A percentile compares a stretch with the other conserved stretches of the same genome.
Conservation (phyloP, 108 stramenopile genomes). For the Skeletonema marinoi region DNA sequence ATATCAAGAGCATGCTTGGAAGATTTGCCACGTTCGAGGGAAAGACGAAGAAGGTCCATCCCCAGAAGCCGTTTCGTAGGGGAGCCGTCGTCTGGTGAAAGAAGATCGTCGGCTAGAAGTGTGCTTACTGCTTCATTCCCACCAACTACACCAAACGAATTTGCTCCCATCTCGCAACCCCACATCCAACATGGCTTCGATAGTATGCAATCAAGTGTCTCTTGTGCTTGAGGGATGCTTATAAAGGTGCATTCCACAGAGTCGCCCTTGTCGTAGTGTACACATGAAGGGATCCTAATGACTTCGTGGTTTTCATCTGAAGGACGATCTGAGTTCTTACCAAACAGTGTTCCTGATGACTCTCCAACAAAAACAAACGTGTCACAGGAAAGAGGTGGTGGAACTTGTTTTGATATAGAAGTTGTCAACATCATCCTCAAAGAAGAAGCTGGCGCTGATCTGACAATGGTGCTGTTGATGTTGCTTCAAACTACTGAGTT, state of each 20-base stretch:
- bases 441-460: no score
- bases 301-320: conserved; percentile 53
- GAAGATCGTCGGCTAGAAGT: conserved; percentile 4
- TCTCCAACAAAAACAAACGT: neutral
- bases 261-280: conserved; percentile 1
- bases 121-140: conserved; percentile 66
- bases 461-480: no score
- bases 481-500: no score
- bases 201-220: conserved; percentile 50
- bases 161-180: conserved; percentile 62
- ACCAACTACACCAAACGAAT: conserved; percentile 61
- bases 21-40: conserved; percentile 53
- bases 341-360: conserved; percentile 43
- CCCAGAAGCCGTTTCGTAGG: conserved; percentile 40
- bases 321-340: conserved; percentile 69
- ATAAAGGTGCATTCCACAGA: conserved; percentile 56
- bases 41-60: conserved; percentile 65
- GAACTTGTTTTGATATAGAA: neutral
- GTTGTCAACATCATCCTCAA: no score
- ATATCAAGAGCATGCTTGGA: conserved; percentile 44
- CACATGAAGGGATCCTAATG: conserved; percentile 23
- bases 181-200: conserved; percentile 69
- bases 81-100: conserved; percentile 16
- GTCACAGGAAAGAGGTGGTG: neutral
- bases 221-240: conserved; percentile 45